Evolutionary conservation across 345 rosid species (phyloP), one percentile per base, ranked within the genome.

Genomic region (Hibiscus syriacus): DNA sequence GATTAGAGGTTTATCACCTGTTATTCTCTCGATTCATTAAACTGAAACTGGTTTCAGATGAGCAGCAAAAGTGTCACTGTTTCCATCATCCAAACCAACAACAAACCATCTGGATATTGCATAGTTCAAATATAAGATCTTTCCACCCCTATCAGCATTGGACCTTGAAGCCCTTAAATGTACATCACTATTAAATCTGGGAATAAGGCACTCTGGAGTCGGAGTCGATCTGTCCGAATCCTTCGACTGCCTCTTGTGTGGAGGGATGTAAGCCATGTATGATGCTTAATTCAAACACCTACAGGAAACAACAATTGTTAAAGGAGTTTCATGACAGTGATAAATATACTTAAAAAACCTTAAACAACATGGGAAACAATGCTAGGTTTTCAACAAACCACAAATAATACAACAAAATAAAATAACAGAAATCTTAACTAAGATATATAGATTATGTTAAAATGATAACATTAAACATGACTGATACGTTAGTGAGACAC

Each of bases 191-290:
- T 55, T 72, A 75, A 81, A 83, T 25, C 9, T 61, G 20, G 78
- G 74, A 56, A 22, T 34, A 36, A 72, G 61, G 53, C 32, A 56
- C 7, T 80, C 81, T 39, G 83, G 83, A 69, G 65, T 39, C 27
- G 73, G 85, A 9, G 78, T n/a, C 16, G 45, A 13, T 2, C 45
- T 79, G 12, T 6, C 46, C 2, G 70, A 63, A 43, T 72, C 80
- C 66, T 64, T 75, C 2, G 74, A 73, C 60, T 78, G 76, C 29
- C 92, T 79, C 83, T 82, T 89, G 64, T 83, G 86, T 26, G 87
- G 89, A 29, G 90, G 89, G 64, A 88, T 43, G 32, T 88, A 88
- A 63, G 93, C 82, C 93, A 85, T 84, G 23, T 43, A 14, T 13
- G 2, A 23, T 14, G 1, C 36, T 2, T 23, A 30, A 12, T 26